Conservation (phyloP, 2,329 filamentous ascomycete species). For the Trichoderma sp. region DNA sequence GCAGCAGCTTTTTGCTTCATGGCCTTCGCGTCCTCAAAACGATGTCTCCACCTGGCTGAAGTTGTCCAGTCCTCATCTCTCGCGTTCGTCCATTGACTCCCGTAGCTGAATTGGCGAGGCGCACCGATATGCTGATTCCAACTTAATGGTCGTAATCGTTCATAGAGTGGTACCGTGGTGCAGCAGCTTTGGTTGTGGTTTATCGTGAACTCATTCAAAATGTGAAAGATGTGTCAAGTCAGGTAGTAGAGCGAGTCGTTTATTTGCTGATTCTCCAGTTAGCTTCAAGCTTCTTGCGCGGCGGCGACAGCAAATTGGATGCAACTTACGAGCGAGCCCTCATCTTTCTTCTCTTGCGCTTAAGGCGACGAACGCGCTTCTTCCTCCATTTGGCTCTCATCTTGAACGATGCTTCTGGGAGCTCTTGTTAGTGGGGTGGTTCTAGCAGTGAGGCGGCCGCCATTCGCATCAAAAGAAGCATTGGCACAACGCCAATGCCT, state of each 20-base stretch:
- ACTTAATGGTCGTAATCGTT: background rate
- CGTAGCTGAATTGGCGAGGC: slow-evolving; percentile 22
- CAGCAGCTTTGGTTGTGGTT: slow-evolving; percentile 29
- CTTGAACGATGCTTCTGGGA: slow-evolving; percentile 49
- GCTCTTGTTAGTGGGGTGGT: slow-evolving; percentile 21
- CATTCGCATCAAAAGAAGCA: background rate
- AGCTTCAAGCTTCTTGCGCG: slow-evolving; percentile 31
- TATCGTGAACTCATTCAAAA: slow-evolving; percentile 37
- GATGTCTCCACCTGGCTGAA: slow-evolving; percentile 34
- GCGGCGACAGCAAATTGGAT: background rate
- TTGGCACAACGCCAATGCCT: slow-evolving; percentile 7
- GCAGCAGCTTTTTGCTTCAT: slow-evolving; percentile 32
- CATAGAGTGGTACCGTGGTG: slow-evolving; percentile 8
- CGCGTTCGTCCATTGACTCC: slow-evolving; percentile 32
- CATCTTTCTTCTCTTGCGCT: slow-evolving; percentile 99
- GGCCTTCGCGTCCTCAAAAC: slow-evolving; percentile 33
- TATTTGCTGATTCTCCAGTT: slow-evolving; percentile 59
- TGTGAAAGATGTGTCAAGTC: slow-evolving; percentile 50
- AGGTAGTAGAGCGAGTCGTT: slow-evolving; percentile 63
- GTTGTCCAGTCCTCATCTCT: slow-evolving; percentile 37
- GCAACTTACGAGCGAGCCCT: slow-evolving; percentile 88
- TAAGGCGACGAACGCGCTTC: slow-evolving; percentile 98
- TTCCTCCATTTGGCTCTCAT: slow-evolving; percentile 99
- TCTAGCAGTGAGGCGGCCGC: background rate
- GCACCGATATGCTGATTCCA: slow-evolving; percentile 14